Evolutionary conservation across 139 green algal species (phyloP).

Genomic region (Chlorella sp.): DNA sequence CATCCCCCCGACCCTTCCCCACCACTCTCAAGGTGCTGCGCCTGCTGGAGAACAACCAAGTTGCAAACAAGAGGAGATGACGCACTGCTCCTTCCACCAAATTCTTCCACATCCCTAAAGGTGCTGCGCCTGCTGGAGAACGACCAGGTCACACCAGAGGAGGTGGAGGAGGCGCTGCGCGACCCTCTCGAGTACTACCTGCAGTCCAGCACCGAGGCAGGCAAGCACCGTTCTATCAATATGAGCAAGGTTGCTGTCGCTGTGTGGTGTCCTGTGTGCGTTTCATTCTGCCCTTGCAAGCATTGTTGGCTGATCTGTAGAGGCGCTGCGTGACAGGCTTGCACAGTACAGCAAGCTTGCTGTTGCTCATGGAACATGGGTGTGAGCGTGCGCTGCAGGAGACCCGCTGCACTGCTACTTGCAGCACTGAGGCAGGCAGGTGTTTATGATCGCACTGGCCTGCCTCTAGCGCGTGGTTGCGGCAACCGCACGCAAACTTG

Average conservation of each 20-base stretch:
- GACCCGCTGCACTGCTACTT: too few species aligned
- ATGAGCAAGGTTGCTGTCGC: too few species aligned
- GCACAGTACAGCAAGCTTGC: not conserved
- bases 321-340: not conserved
- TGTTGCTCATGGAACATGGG: too few species aligned
- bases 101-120: too few species aligned
- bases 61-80: too few species aligned
- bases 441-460: not conserved
- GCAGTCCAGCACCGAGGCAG: constrained; percentile 3
- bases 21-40: constrained; percentile 12
- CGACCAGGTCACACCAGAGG: constrained; percentile 44
- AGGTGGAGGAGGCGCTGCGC: constrained; percentile 40
- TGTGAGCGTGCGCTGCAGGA: too few species aligned
- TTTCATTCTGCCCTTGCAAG: not conserved
- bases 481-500: not conserved
- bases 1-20: too few species aligned
- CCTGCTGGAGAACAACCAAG: too few species aligned
- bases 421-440: not conserved
- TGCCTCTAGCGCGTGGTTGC: not conserved
- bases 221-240: too few species aligned
- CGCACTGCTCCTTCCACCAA: too few species aligned
- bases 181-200: constrained; percentile 54
- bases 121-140: constrained; percentile 53
- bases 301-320: not conserved
- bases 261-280: too few species aligned